A percentile compares a stretch with the other conserved stretches of the same genome.
Evolutionary conservation across 495 filamentous ascomycete genomes (phyloP).

Genomic region (Podospora conica): DNA sequence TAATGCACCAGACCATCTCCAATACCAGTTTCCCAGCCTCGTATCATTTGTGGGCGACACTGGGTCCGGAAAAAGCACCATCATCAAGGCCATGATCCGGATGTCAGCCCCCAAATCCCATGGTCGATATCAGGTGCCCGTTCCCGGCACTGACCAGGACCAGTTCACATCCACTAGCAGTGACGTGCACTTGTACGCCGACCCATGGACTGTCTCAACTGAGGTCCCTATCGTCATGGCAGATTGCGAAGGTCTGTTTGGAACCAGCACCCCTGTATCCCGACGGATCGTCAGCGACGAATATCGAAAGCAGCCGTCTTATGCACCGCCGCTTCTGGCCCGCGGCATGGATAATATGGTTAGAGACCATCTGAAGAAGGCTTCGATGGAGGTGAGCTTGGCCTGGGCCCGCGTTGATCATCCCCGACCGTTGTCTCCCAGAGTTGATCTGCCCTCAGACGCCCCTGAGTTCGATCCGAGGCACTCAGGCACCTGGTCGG

Average conservation of each 20-base stretch:
- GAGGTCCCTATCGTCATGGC: slow-evolving; percentile 12
- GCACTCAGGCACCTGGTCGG: background rate
- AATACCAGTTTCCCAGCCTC: slow-evolving; percentile 12
- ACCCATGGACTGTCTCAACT: slow-evolving; percentile 9
- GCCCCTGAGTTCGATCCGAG: background rate
- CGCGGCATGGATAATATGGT: background rate
- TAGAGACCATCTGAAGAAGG: background rate
- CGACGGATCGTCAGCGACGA: background rate
- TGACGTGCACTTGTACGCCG: slow-evolving; percentile 15
- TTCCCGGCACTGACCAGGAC: slow-evolving; percentile 8
- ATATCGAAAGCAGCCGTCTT: background rate
- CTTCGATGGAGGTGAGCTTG: background rate
- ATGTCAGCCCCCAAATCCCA: slow-evolving; percentile 12
- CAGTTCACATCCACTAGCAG: slow-evolving; percentile 16
- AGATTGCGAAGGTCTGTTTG: slow-evolving; percentile 14
- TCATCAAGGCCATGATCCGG: slow-evolving; percentile 19
- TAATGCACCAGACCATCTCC: slow-evolving; percentile 1
- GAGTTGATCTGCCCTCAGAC: background rate
- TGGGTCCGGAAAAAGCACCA: slow-evolving; percentile 16
- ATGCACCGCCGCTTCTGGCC: background rate
- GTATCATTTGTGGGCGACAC: slow-evolving; percentile 19
- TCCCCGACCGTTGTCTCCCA: background rate
- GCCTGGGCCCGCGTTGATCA: background rate
- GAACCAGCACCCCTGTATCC: slow-evolving; percentile 10
- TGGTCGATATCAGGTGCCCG: slow-evolving; percentile 6